Base-by-base conservation (phyloP, 2,329 filamentous ascomycete species). In the Fusarium pseudocircinatum region DNA sequence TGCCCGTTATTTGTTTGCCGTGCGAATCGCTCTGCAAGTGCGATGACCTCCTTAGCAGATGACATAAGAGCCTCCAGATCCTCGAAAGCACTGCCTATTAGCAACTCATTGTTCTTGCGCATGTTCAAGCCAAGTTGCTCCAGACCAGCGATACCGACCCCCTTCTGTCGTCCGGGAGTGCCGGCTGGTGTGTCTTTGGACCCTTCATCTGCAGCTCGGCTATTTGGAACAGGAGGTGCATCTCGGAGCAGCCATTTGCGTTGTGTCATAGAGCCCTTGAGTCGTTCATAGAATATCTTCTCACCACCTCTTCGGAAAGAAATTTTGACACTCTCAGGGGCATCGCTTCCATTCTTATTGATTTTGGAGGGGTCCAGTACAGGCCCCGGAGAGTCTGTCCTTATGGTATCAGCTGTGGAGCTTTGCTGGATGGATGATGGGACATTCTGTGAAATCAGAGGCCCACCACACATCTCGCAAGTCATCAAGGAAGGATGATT, bases 31-130 rank as follows among this genome's bases (percentile, higher is more conserved):
- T 98, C 96, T 2, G 96, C 96, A 46, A 99, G 90, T 10, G 95
- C 94, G 57, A 98, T 92, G 54, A 99, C 94, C 80, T 99, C 94
- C 80, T 98, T 98, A 10, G 96, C 96, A 7, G 96, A 98, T 7
- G 95, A 94, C 96, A 98, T 99, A 42, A 99, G 87, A 7, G 96
- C 95, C 80, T 98, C 96, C 1, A 99, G 88, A 78, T 99, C 96
- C 80, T 98, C 96, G 78, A 99, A 99, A 0, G 96, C 95, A 73
- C 90, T 95, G 32, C 96, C 96, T 73, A 99, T 97, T 56, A 98
- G 92, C 15, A 94, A 84, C 81, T 98, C 95, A 77, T 98, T 98
- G 81, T 97, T 97, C 83, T 94, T 96, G 64, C 94, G 92, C 78
- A 95, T 90, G 76, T 95, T 94, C 11, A 96, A 83, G 1, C 94